Evolutionary conservation across 768 basidiomycete genomes (phyloP).

Genomic region (Tricholoma saponaceum): DNA sequence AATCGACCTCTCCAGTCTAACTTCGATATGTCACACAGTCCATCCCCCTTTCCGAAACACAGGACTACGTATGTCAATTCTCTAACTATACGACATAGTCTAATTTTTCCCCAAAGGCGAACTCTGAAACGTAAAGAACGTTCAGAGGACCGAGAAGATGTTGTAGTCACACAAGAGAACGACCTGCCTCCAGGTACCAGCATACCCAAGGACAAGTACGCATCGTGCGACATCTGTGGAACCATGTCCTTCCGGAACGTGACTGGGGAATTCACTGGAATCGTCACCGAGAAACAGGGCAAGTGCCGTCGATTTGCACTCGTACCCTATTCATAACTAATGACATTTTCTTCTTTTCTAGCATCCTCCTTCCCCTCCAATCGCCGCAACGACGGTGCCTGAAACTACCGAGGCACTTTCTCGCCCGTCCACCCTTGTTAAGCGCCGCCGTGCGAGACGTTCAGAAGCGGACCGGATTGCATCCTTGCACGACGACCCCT

Average conservation of each 20-base stretch:
- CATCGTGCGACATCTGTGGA: slow-evolving; percentile 61
- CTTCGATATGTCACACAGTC: not conserved
- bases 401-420: slow-evolving; percentile 37
- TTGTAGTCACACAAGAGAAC: not conserved
- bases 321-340: not conserved
- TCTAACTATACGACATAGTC: not conserved
- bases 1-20: too few relatives aligned
- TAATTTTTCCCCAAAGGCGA: not conserved
- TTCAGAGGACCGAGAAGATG: slow-evolving; percentile 9
- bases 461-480: slow-evolving; percentile 78
- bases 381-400: slow-evolving; percentile 40
- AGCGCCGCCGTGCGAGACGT: slow-evolving; percentile 69
- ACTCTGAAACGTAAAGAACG: slow-evolving; percentile 24
- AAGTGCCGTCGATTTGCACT: not conserved
- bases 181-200: slow-evolving; percentile 7
- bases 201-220: slow-evolving; percentile 45
- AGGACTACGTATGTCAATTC: not conserved
- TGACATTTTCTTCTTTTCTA: not conserved
- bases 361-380: slow-evolving; percentile 20
- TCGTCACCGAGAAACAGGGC: slow-evolving; percentile 60
- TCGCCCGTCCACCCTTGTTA: slow-evolving; percentile 39
- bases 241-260: slow-evolving; percentile 58
- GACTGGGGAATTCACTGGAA: slow-evolving; percentile 69
- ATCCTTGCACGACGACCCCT: slow-evolving; percentile 64
- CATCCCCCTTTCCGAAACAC: not conserved